Percentiles rank a stretch among this genome's conserved stretches.
Conservation (phyloP, 805 yeast genomes). For the Ogataea pini region DNA sequence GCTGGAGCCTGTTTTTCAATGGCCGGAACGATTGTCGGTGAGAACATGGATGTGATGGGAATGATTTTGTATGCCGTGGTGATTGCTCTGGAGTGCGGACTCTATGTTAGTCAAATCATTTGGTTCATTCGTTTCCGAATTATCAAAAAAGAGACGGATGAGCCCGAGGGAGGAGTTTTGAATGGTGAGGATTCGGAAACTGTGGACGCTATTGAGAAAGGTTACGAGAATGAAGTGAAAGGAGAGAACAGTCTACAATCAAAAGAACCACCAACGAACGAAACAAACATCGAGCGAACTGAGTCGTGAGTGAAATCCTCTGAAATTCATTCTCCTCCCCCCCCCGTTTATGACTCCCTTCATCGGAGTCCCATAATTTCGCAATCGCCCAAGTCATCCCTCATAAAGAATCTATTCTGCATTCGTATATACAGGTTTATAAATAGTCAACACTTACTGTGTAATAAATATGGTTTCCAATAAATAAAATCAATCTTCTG, state of each 20-base stretch:
- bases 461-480: slow-evolving; percentile 1
- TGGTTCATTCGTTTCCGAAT: slow-evolving; percentile 59
- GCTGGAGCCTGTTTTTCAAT: slow-evolving; percentile 79
- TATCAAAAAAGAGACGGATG: slow-evolving; percentile 16
- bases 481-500: neutral
- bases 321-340: too few species aligned
- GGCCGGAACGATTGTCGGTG: slow-evolving; percentile 56
- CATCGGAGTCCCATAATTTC: too few species aligned
- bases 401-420: too few species aligned
- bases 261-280: too few species aligned
- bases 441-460: neutral
- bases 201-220: slow-evolving; percentile 8
- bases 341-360: too few species aligned
- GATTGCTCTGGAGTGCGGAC: slow-evolving; percentile 74
- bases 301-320: too few species aligned
- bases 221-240: neutral
- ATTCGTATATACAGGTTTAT: slow-evolving; percentile 5
- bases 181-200: neutral
- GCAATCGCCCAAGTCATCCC: too few species aligned
- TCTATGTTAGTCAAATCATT: slow-evolving; percentile 65
- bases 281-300: too few species aligned
- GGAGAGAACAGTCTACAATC: neutral
- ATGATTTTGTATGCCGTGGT: slow-evolving; percentile 74
- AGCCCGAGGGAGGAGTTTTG: neutral
- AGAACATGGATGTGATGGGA: slow-evolving; percentile 69